Base-by-base conservation (phyloP, 192 early-diverging fungal genomes). In the Coemansia guatemalensis region DNA sequence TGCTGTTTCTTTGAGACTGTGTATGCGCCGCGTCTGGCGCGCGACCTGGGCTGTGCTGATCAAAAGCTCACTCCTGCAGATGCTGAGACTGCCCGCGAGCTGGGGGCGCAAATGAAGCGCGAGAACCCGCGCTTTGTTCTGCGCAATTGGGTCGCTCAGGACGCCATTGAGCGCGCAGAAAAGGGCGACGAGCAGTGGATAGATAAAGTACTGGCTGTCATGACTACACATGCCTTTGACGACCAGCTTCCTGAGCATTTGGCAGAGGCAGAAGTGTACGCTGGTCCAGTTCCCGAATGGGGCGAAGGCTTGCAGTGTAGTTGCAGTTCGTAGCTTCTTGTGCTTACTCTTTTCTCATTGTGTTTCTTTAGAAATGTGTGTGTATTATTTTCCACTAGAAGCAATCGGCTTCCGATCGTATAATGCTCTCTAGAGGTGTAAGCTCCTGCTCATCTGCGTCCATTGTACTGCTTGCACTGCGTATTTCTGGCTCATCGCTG, bases 131-230 rank as follows among this genome's bases (percentile, higher is more conserved):
- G 78, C 41, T 93, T 88, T 75, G 83, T 90, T 8, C 75, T 92
- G 48, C 86, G 92, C 20, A 92, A 93, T 62, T 92, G 89, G 86
- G 85, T 92, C 29, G 86, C 90, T 3, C 84, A 91, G 56, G 84
- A 84, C 33, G 81, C 88, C 2, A 87, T 88, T 48, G 69, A 79
- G 25, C 76, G 74, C 26, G 68, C 75, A 29, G 82, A 86, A 18
- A 62, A 72, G 26, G 71, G 82, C 58, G 54, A 75, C 22, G 53
- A 81, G 12, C 39, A 59, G 21, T 82, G 76, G 61, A 60, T 82
- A 18, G 62, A 74, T 35, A 30, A 62, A 9, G 52, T 69, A 2
- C 53, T 85, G 17, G 75, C 83, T n/a, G 59, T 76, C 18, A 68
- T 84, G 26, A 74, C 85, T 1, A 83, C 78, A n/a, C 74, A 74